A percentile compares a stretch with the other conserved stretches of the same genome.
phyloP scores from a whole-genome alignment of 2,329 filamentous ascomycete species.

The Claviceps cyperi region DNA sequence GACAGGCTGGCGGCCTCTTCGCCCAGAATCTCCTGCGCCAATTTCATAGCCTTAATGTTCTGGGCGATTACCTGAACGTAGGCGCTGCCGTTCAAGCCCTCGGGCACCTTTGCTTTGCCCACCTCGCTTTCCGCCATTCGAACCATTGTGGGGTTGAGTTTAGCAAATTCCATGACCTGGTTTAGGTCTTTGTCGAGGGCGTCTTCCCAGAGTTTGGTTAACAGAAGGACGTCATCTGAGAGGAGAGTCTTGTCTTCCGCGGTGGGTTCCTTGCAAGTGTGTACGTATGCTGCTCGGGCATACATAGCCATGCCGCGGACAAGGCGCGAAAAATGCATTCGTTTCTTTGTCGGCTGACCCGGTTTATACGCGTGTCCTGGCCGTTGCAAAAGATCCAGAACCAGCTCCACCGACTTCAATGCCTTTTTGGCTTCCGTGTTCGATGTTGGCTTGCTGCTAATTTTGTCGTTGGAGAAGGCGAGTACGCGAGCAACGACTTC shows the following conservation, averaged over 20 bases:
- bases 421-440: slow-evolving; percentile 25
- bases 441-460: slow-evolving; percentile 17
- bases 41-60: slow-evolving; percentile 27
- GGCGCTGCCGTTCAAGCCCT: slow-evolving; percentile 12
- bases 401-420: slow-evolving; percentile 29
- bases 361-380: slow-evolving; percentile 20
- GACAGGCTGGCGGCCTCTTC: slow-evolving; percentile 18
- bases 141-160: slow-evolving; percentile 11
- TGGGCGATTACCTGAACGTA: slow-evolving; percentile 17
- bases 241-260: slow-evolving; percentile 14
- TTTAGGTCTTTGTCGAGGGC: slow-evolving; percentile 9
- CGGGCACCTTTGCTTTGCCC: neutral
- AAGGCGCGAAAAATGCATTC: slow-evolving; percentile 13
- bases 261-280: slow-evolving; percentile 10
- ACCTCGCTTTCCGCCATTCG: slow-evolving; percentile 3
- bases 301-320: slow-evolving; percentile 19
- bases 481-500: slow-evolving; percentile 23
- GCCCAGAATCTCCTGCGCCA: slow-evolving; percentile 27
- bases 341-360: slow-evolving; percentile 8
- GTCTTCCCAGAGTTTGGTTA: slow-evolving; percentile 15
- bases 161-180: slow-evolving; percentile 12
- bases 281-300: slow-evolving; percentile 13
- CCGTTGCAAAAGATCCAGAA: slow-evolving; percentile 35
- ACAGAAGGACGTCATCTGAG: slow-evolving; percentile 15
- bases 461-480: slow-evolving; percentile 20